These are phyloP conservation scores for Aureobasidium mangrovei DNA, from an alignment of 2,329 filamentous ascomycete species.

Conservation along the genomic window DNA sequence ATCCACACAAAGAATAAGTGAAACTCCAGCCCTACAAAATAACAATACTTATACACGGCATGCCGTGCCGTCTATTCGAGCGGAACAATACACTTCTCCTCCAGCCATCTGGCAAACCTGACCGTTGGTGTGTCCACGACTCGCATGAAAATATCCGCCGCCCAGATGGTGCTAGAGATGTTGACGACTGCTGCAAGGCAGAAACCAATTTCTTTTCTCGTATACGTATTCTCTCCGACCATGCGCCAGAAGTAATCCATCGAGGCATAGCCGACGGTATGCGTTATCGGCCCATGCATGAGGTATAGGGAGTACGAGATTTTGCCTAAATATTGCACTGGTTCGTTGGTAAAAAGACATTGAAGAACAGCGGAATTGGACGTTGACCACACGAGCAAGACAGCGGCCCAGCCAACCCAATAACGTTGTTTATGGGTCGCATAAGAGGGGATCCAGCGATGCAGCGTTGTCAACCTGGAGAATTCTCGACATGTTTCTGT, in stretches of 20 bases:
- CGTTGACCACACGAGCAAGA: conserved; percentile 45
- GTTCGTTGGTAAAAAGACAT: conserved; percentile 41
- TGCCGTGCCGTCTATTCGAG: not conserved
- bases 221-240: conserved; percentile 38
- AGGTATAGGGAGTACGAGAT: conserved; percentile 55
- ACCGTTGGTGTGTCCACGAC: conserved; percentile 49
- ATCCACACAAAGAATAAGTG: no score
- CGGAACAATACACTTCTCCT: conserved; percentile 23
- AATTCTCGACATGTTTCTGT: not conserved
- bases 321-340: conserved; percentile 51
- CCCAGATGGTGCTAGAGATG: conserved; percentile 45
- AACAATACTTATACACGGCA: not conserved
- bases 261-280: conserved; percentile 46
- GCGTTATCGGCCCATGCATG: conserved; percentile 50
- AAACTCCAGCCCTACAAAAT: not conserved
- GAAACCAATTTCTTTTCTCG: conserved; percentile 45
- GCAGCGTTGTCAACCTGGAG: conserved; percentile 5
- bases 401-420: conserved; percentile 48
- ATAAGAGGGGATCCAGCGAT: not conserved
- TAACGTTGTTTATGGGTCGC: conserved; percentile 35
- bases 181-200: conserved; percentile 48
- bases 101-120: conserved; percentile 48
- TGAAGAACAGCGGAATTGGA: conserved; percentile 40
- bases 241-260: conserved; percentile 41
- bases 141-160: conserved; percentile 49